Base-by-base conservation (phyloP, 2,329 filamentous ascomycete genomes). In the Ustulina deusta region DNA sequence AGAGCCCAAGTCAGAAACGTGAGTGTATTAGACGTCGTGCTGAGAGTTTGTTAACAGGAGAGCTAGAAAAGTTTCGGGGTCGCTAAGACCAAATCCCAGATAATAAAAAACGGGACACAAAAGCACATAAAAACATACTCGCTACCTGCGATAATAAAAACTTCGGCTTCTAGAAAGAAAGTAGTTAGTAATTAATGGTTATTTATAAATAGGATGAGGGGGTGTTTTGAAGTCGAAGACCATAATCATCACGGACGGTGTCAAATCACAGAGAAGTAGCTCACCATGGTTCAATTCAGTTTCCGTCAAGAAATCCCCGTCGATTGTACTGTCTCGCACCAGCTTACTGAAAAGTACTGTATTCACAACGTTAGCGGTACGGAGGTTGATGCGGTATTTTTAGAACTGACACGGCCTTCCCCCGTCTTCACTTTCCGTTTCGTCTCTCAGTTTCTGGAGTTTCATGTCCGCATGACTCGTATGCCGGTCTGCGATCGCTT, bases 21-120 rank as follows among this genome's bases (percentile, higher is more conserved):
- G 49, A 87, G 67, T 0, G 83, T 83, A 13, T 80, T 78, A 0
- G 85, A 81, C 0, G 85, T 86, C 0, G 85, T 87, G 63, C 48
- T 51, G n/a, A 32, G 15, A 11, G 6, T n/a, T n/a, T 3, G 27
- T 51, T 7, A 49, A 22, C 15, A 5, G 3, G 46, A 22, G 42
- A 29, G 11, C 46, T 29, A 10, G 11, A 25, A 15, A 29, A 25
- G 29, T 27, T 15, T 29, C 11, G 22, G 46, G 11, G 25, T 17
- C 25, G 20, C 11, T 5, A 5, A 17, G 25, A 27, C 6, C 9
- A 22, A 27, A 27, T 6, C 22, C 3, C 1, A 3, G 29, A 46
- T n/a, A 46, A 9, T 46, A 32, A 10, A 10, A 22, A 46, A 7
- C n/a, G n/a, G n/a, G n/a, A 3, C 2, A 46, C 2, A 46, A 46